Percentiles rank a stretch among this genome's conserved stretches.
These are phyloP conservation scores for Volvox reticuliferus DNA, from an alignment of 139 green algal genomes.

Conservation along the genomic window DNA sequence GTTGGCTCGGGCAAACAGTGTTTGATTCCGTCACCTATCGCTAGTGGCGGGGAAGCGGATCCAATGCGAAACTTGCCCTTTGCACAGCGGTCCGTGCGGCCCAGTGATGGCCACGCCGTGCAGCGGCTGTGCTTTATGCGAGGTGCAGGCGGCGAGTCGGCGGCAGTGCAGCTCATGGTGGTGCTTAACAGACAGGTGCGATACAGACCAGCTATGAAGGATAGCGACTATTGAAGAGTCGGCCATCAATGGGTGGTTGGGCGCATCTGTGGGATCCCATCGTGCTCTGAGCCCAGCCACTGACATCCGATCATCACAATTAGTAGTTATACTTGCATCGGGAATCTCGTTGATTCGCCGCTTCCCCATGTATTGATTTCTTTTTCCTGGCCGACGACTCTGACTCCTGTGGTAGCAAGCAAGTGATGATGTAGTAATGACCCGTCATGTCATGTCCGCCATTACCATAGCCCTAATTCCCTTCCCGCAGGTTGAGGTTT, in stretches of 20 bases:
- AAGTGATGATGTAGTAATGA: not conserved
- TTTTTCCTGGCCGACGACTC: too few relatives aligned
- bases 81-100: not conserved
- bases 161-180: slow-evolving; percentile 44
- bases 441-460: not conserved
- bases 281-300: too few relatives aligned
- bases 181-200: slow-evolving; percentile 25
- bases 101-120: not conserved
- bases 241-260: too few relatives aligned
- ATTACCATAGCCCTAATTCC: not conserved
- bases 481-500: slow-evolving; percentile 33
- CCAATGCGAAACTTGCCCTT: slow-evolving; percentile 5
- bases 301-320: too few relatives aligned
- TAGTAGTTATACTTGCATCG: too few relatives aligned
- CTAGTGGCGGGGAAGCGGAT: not conserved
- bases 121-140: slow-evolving; percentile 44
- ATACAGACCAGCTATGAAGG: too few relatives aligned
- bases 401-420: too few relatives aligned
- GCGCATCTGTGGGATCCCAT: too few relatives aligned
- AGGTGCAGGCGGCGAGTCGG: not conserved
- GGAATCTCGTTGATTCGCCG: too few relatives aligned
- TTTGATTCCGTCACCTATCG: not conserved
- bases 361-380: too few relatives aligned
- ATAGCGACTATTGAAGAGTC: too few relatives aligned
- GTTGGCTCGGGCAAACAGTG: not conserved